These are phyloP conservation scores for Gnetum montanum DNA, from an alignment of 75 land plant species.

Conservation along the genomic window DNA sequence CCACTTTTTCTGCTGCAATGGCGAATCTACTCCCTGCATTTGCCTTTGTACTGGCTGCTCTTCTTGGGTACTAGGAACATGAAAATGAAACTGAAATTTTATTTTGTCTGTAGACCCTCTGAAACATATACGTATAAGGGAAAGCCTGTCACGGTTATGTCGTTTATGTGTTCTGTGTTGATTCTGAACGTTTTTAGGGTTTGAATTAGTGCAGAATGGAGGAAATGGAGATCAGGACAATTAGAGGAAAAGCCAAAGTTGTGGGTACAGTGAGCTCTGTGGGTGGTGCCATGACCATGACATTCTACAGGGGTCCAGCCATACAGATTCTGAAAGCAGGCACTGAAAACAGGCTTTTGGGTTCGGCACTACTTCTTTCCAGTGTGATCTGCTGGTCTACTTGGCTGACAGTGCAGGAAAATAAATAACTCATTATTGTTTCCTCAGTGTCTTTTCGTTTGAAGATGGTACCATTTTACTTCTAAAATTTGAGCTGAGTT, in stretches of 20 bases:
- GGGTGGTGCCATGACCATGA: slow-evolving; percentile 33
- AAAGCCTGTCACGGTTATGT: too few relatives aligned
- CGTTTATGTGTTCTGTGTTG: too few relatives aligned
- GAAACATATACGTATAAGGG: too few relatives aligned
- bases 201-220: slow-evolving; percentile 18
- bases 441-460: not conserved
- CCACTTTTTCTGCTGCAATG: too few relatives aligned
- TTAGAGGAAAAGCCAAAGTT: slow-evolving; percentile 24
- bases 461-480: not conserved
- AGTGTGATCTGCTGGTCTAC: slow-evolving; percentile 39
- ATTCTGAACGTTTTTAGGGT: too few relatives aligned
- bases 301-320: slow-evolving; percentile 28
- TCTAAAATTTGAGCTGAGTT: slow-evolving; percentile 9
- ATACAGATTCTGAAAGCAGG: slow-evolving; percentile 12
- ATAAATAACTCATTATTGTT: not conserved
- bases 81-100: too few relatives aligned
- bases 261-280: slow-evolving; percentile 25
- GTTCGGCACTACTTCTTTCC: slow-evolving; percentile 27
- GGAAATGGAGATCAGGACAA: slow-evolving; percentile 9
- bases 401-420: slow-evolving; percentile 42
- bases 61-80: too few relatives aligned
- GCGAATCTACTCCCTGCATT: too few relatives aligned
- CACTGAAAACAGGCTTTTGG: slow-evolving; percentile 35
- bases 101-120: too few relatives aligned
- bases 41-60: too few relatives aligned